phyloP scores from a whole-genome alignment of 1,139 yeast species.

The Candida sojae region DNA sequence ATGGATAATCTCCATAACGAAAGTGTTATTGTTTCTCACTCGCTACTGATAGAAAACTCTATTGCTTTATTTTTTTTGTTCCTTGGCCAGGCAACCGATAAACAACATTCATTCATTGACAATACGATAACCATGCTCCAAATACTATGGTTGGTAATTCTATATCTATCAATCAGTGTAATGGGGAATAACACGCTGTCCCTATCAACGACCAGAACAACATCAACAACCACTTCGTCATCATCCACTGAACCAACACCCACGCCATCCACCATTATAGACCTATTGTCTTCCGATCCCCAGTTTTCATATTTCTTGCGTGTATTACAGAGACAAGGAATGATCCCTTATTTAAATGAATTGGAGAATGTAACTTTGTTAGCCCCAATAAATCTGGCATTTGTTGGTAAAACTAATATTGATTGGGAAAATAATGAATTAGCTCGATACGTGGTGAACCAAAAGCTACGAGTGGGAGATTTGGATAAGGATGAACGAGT shows the following conservation, averaged over 20 bases:
- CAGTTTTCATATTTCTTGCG: constrained; percentile 73
- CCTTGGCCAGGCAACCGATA: too few species aligned
- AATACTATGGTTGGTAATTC: not conserved
- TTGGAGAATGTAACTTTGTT: constrained; percentile 70
- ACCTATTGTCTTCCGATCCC: constrained; percentile 70
- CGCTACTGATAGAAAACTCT: too few species aligned
- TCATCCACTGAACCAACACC: constrained; percentile 16
- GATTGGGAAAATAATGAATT: constrained; percentile 23
- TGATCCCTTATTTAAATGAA: constrained; percentile 68
- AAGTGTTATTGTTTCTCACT: too few species aligned
- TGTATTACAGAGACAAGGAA: constrained; percentile 63
- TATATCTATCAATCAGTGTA: not conserved
- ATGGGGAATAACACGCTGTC: not conserved
- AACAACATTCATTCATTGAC: too few species aligned
- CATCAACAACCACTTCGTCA: not conserved
- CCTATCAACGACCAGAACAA: not conserved
- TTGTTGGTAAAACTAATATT: constrained; percentile 25
- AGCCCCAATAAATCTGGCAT: constrained; percentile 90
- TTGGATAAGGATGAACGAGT: constrained; percentile 28
- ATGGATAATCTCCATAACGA: too few species aligned
- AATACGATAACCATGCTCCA: not conserved
- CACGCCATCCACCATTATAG: constrained; percentile 62
- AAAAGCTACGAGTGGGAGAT: constrained; percentile 36
- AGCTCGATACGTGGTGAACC: constrained; percentile 37
- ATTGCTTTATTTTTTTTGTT: too few species aligned